Evolutionary conservation across 164 flowering plant genomes (phyloP).

Genomic region (Platanus orientalis): DNA sequence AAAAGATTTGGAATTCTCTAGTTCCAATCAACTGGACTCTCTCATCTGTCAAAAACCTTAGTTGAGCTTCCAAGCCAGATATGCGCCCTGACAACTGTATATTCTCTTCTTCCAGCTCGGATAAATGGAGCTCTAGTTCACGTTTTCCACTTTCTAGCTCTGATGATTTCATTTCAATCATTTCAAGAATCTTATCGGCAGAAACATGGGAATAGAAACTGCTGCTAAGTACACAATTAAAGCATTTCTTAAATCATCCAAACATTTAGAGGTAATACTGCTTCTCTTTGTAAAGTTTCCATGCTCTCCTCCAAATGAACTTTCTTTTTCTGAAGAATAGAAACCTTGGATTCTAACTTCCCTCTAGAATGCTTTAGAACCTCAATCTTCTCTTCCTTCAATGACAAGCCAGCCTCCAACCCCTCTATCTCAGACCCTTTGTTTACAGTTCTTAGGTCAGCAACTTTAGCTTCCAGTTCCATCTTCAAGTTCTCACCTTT

Average conservation of each 20-base stretch:
- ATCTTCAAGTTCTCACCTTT: constrained; percentile 27
- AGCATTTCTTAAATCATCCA: constrained; percentile 49
- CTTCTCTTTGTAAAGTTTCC: constrained; percentile 31
- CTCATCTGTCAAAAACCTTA: constrained; percentile 48
- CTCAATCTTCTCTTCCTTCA: constrained; percentile 42
- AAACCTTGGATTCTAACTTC: constrained; percentile 37
- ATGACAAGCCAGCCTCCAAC: constrained; percentile 27
- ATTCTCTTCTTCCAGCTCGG: constrained; percentile 59
- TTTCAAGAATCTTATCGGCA: constrained; percentile 47
- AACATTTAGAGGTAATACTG: constrained; percentile 32
- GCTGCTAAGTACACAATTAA: constrained; percentile 30
- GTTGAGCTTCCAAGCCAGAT: constrained; percentile 62
- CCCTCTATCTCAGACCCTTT: constrained; percentile 27
- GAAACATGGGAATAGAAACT: constrained; percentile 49
- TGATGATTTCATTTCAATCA: constrained; percentile 35
- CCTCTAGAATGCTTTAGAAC: constrained; percentile 20
- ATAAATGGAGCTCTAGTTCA: constrained; percentile 49
- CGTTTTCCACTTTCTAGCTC: constrained; percentile 49
- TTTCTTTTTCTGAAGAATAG: constrained; percentile 44
- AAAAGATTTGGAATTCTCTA: constrained; percentile 41
- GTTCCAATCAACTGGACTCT: constrained; percentile 39
- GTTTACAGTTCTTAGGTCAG: constrained; percentile 26
- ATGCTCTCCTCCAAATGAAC: constrained; percentile 35
- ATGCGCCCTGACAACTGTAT: constrained; percentile 39
- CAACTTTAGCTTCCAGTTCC: constrained; percentile 24